Evolutionary conservation across 1,139 yeast species (phyloP).

Genomic region (Sugiyamaella xylanicola): DNA sequence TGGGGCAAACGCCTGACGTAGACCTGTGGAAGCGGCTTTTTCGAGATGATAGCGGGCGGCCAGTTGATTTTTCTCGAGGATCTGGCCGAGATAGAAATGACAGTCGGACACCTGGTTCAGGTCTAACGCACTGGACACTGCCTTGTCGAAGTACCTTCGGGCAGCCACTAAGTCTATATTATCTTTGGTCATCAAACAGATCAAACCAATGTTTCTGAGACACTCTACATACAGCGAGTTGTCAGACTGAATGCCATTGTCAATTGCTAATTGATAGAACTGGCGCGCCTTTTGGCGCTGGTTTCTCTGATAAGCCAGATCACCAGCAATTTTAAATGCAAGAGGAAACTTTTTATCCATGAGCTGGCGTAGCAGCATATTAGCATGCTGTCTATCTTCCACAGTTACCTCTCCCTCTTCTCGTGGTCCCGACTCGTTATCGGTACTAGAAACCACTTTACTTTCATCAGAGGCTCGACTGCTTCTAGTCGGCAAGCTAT

Average conservation of each 20-base stretch:
- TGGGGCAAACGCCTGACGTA: constrained; percentile 71
- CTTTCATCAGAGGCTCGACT: neutral
- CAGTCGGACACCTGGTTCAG: constrained; percentile 57
- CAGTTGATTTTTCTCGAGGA: constrained; percentile 46
- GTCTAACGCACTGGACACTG: constrained; percentile 45
- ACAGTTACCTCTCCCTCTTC: constrained; percentile 38
- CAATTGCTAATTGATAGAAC: constrained; percentile 63
- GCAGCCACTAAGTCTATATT: constrained; percentile 48
- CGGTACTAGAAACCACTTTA: neutral
- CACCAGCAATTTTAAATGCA: constrained; percentile 73
- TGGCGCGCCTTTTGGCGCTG: constrained; percentile 52
- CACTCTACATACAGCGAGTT: constrained; percentile 73
- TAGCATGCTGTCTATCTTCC: constrained; percentile 67
- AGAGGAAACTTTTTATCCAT: constrained; percentile 66
- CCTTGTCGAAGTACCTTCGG: constrained; percentile 58
- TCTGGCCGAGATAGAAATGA: constrained; percentile 76
- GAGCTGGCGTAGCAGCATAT: constrained; percentile 60
- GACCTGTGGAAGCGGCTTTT: constrained; percentile 73
- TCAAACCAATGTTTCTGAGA: constrained; percentile 66
- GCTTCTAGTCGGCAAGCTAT: too few relatives aligned
- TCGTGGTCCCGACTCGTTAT: constrained; percentile 20
- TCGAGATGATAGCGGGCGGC: constrained; percentile 69
- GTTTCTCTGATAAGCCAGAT: constrained; percentile 56
- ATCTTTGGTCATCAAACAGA: constrained; percentile 58
- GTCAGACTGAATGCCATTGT: constrained; percentile 39